phyloP scores from a whole-genome alignment of 2,329 filamentous ascomycete genomes.

The Aspergillus fischeri region DNA sequence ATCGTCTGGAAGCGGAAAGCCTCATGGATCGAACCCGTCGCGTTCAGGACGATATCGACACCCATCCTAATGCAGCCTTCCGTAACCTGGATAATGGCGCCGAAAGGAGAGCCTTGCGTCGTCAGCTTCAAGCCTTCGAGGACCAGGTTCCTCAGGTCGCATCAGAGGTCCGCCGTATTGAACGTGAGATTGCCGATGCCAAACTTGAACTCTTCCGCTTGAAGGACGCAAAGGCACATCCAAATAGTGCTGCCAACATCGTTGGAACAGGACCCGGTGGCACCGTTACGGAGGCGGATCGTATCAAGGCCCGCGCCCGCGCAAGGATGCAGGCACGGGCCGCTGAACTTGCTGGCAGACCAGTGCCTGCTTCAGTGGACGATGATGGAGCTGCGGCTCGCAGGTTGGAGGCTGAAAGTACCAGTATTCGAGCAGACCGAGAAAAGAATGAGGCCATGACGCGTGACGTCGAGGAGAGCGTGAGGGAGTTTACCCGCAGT shows the following conservation, averaged over 20 bases:
- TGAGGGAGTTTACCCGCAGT: slow-evolving; percentile 77
- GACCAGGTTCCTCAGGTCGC: slow-evolving; percentile 90
- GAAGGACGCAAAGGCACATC: slow-evolving; percentile 88
- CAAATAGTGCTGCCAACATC: slow-evolving; percentile 72
- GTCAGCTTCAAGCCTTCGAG: slow-evolving; percentile 81
- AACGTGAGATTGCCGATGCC: slow-evolving; percentile 88
- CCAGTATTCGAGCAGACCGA: slow-evolving; percentile 74
- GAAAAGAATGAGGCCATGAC: slow-evolving; percentile 97
- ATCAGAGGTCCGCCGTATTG: slow-evolving; percentile 83
- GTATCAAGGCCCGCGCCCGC: slow-evolving; percentile 89
- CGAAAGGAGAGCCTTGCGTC: slow-evolving; percentile 77
- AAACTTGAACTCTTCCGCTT: slow-evolving; percentile 89
- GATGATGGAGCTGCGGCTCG: slow-evolving; percentile 77
- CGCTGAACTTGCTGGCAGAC: slow-evolving; percentile 83
- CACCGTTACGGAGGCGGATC: slow-evolving; percentile 83
- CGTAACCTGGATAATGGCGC: slow-evolving; percentile 76
- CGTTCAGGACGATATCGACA: slow-evolving; percentile 91
- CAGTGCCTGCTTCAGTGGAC: slow-evolving; percentile 60
- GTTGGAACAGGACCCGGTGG: slow-evolving; percentile 92
- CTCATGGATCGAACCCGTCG: slow-evolving; percentile 87
- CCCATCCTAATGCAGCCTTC: slow-evolving; percentile 72
- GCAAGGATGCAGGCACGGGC: slow-evolving; percentile 99
- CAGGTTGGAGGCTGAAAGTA: slow-evolving; percentile 82
- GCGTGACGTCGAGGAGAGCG: slow-evolving; percentile 91
- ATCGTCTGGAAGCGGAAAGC: slow-evolving; percentile 88